These are phyloP conservation scores for Suillus subluteus DNA, from an alignment of 768 basidiomycete species.

Conservation along the genomic window DNA sequence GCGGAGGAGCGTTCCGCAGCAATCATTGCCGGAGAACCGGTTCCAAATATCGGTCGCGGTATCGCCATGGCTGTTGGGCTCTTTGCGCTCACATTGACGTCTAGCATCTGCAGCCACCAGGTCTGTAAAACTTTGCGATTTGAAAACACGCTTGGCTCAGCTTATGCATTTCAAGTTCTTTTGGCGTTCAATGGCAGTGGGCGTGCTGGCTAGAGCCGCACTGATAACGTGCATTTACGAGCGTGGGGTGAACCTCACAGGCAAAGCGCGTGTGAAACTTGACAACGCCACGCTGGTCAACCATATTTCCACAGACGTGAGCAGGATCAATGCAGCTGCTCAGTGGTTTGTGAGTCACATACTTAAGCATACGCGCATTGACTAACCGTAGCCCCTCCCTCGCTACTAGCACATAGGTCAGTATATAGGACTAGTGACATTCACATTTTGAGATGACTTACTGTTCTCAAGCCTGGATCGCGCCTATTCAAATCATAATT, in stretches of 20 bases:
- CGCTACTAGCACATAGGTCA: slow-evolving; percentile 44
- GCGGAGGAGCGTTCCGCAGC: slow-evolving; percentile 51
- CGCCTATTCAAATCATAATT: slow-evolving; percentile 66
- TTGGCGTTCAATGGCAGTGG: slow-evolving; percentile 68
- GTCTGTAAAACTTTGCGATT: slow-evolving; percentile 28
- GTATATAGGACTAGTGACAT: slow-evolving; percentile 2
- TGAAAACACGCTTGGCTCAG: neutral
- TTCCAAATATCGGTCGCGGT: slow-evolving; percentile 53
- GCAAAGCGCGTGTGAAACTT: slow-evolving; percentile 65
- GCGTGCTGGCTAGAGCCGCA: slow-evolving; percentile 65
- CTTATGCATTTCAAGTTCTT: slow-evolving; percentile 54
- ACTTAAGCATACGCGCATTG: neutral
- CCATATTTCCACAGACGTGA: slow-evolving; percentile 70
- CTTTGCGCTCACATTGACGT: slow-evolving; percentile 49
- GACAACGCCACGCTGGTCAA: slow-evolving; percentile 66
- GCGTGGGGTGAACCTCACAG: slow-evolving; percentile 65
- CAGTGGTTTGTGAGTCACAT: slow-evolving; percentile 71
- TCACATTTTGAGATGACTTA: slow-evolving; percentile 3
- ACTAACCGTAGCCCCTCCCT: neutral
- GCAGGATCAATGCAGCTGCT: slow-evolving; percentile 59
- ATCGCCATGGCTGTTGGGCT: slow-evolving; percentile 62
- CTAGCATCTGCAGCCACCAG: slow-evolving; percentile 67
- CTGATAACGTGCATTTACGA: slow-evolving; percentile 74
- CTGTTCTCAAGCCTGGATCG: slow-evolving; percentile 56
- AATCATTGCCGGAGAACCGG: slow-evolving; percentile 35